These are phyloP conservation scores for Tanacetum coccineum DNA, from an alignment of 129 eudicot genomes.

Conservation along the genomic window DNA sequence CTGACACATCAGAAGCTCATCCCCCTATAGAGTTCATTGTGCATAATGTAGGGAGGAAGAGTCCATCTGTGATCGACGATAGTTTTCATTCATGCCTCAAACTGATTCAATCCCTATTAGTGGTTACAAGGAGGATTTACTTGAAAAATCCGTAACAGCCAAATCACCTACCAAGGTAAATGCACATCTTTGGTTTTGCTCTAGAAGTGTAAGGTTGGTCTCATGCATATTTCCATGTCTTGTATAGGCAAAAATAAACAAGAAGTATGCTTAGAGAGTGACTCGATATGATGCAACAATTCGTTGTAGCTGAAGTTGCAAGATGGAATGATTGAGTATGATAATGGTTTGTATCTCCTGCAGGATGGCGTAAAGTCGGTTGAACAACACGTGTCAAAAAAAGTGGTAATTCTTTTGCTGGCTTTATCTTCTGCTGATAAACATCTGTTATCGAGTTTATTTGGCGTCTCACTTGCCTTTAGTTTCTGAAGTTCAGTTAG, in stretches of 20 bases:
- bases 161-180: conserved; percentile 73
- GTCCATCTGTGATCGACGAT: conserved; percentile 68
- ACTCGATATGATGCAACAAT: conserved; percentile 27
- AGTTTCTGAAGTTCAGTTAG: too few species aligned
- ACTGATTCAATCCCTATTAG: conserved; percentile 84
- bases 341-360: conserved; percentile 29
- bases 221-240: background rate
- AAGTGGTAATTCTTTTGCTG: conserved; percentile 35
- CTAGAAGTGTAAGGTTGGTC: too few species aligned
- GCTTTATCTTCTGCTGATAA: too few species aligned
- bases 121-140: conserved; percentile 38
- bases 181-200: background rate
- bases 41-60: conserved; percentile 53
- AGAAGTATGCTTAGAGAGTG: conserved; percentile 33
- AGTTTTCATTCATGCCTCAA: conserved; percentile 90
- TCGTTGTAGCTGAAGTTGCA: too few species aligned
- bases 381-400: conserved; percentile 44
- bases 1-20: conserved; percentile 70
- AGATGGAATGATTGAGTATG: conserved; percentile 40
- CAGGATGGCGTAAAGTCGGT: conserved; percentile 47
- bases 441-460: too few species aligned
- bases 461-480: too few species aligned
- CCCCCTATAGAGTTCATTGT: conserved; percentile 49
- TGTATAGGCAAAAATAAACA: conserved; percentile 52
- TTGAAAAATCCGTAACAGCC: conserved; percentile 46